Base-by-base conservation (phyloP, 2,329 filamentous ascomycete genomes). In the Colletotrichum sp. region DNA sequence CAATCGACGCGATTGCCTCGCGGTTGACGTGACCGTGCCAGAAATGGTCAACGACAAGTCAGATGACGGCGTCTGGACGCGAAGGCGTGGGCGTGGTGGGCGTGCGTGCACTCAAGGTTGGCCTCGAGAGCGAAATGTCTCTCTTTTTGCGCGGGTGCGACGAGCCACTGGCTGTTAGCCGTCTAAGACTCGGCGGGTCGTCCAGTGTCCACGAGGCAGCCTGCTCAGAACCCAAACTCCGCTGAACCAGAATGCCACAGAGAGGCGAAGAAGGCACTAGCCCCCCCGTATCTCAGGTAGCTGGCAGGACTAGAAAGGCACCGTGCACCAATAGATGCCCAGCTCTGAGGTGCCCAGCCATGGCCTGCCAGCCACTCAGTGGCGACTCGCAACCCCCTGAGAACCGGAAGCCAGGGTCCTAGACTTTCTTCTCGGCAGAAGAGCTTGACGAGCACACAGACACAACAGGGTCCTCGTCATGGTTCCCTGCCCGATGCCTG, bases 111-210 rank as follows among this genome's bases (percentile, higher is more conserved):
- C 73, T 63, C n/a, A 21, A 49, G 44, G 44, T 13, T 32, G 63
- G 59, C 73, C 73, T 75, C 64, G 74, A 68, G 64, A 39, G 36
- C 70, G 49, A 60, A 21, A 64, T 76, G 73, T 76, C 70, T 73
- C 73, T 76, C 36, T 7, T 49, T 68, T 32, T 73, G 63, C n/a
- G 63, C 57, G 44, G 26, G 26, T 64, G 64, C 70, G 65, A 68
- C 70, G 32, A 73, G 59, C 39, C 74, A 73, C 57, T 76, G 74
- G 74, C 59, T 68, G 64, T 13, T 32, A 73, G 71, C 44, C 55
- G 64, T 68, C 73, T 52, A 8, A 49, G 26, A 64, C 62, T n/a
- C 12, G 15, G 66, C 26, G 60, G 67, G 69, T 64, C 73, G 36
- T 62, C 68, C 72, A 72, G 36, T 67, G 62, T 28, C 72, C 68